Percentiles rank a stretch among this genome's conserved stretches.
Conservation (phyloP, 768 basidiomycete species). For the Omphalotus guepiniiformis region DNA sequence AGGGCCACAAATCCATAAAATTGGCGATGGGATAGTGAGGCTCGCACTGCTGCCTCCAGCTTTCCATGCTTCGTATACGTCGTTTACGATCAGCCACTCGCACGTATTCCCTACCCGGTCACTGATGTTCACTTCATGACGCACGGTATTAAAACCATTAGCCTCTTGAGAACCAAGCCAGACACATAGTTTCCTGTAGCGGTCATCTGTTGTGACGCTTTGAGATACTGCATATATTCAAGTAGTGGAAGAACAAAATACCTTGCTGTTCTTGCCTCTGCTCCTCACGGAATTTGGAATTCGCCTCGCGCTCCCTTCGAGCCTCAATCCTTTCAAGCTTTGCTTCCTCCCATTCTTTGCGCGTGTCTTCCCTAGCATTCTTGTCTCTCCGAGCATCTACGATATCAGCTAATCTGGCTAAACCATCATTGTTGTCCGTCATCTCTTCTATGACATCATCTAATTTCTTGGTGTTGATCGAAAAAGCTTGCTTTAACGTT, state of each 20-base stretch:
- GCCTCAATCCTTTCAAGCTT: constrained; percentile 9
- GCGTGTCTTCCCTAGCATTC: constrained; percentile 11
- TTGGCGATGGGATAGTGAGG: neutral
- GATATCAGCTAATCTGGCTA: constrained; percentile 11
- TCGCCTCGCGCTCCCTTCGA: constrained; percentile 9
- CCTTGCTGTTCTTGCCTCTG: constrained; percentile 7
- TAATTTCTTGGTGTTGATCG: constrained; percentile 12
- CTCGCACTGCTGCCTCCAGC: neutral
- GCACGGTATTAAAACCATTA: constrained; percentile 8
- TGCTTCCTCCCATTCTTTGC: constrained; percentile 8
- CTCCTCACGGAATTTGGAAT: constrained; percentile 3
- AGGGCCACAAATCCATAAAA: constrained; percentile 18
- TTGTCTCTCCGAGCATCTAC: constrained; percentile 11
- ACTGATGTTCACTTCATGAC: neutral
- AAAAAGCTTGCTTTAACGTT: neutral
- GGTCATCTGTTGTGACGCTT: constrained; percentile 7
- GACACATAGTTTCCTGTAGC: constrained; percentile 1
- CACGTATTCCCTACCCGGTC: constrained; percentile 9
- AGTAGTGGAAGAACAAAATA: neutral
- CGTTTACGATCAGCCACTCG: constrained; percentile 11
- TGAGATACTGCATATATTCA: too few species aligned
- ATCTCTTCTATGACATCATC: constrained; percentile 14
- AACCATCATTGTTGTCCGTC: constrained; percentile 4
- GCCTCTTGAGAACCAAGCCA: constrained; percentile 14
- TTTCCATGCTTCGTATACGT: constrained; percentile 3